phyloP scores from a whole-genome alignment of 1,139 yeast genomes.

The Nakaseomyces kungkrabaensis region DNA sequence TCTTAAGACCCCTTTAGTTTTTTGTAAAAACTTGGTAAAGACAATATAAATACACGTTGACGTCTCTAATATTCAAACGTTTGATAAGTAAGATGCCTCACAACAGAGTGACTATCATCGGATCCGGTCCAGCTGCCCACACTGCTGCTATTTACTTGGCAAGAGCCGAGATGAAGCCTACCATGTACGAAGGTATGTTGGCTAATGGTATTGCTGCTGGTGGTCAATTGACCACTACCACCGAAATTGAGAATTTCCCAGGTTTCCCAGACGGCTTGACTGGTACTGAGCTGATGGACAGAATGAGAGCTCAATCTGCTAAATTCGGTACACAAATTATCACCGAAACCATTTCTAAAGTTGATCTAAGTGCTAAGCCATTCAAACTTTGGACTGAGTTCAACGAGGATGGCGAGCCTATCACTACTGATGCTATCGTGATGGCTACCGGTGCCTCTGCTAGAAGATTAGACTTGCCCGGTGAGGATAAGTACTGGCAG shows the following conservation, averaged over 20 bases:
- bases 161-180: constrained; percentile 92
- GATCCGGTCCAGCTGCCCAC: constrained; percentile 99
- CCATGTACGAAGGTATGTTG: constrained; percentile 87
- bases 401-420: constrained; percentile 79
- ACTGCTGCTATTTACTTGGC: constrained; percentile 96
- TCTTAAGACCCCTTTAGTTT: too few relatives aligned
- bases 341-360: constrained; percentile 88
- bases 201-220: constrained; percentile 99
- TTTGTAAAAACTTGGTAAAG: too few relatives aligned
- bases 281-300: constrained; percentile 83
- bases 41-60: background rate
- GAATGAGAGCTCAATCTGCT: constrained; percentile 79
- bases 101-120: constrained; percentile 82
- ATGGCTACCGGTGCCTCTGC: constrained; percentile 98
- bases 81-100: constrained; percentile 46
- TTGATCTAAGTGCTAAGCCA: constrained; percentile 76
- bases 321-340: constrained; percentile 88
- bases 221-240: constrained; percentile 95
- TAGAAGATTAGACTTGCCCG: constrained; percentile 84
- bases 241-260: constrained; percentile 95
- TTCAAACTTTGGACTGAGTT: constrained; percentile 96
- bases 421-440: constrained; percentile 85
- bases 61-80: background rate
- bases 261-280: constrained; percentile 94
- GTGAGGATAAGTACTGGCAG: constrained; percentile 98